Evolutionary conservation across 2,329 filamentous ascomycete genomes (phyloP), one percentile per base, ranked within the genome.

Genomic region (Acrocalymma vagum): DNA sequence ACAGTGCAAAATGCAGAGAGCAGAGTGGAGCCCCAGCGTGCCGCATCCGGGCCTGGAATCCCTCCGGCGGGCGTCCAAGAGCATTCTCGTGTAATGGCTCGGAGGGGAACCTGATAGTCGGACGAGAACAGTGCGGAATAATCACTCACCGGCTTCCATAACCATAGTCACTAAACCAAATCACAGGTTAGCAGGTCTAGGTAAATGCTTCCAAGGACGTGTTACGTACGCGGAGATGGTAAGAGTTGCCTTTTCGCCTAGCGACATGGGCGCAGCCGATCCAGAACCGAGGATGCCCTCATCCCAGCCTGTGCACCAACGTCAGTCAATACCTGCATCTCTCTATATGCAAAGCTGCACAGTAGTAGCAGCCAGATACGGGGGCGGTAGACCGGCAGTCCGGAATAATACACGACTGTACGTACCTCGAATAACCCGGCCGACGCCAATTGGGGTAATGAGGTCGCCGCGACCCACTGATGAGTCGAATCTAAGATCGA

Each of bases 231-330:
- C 79, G 51, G 85, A 81, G 67, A 97, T 96, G 56, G 85, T 87
- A 53, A 99, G 79, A 35, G 83, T 88, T 38, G 90, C 86, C 78
- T 89, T 93, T 81, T 97, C 93, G 69, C 93, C 92, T 44, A 95
- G 78, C 67, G 86, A 86, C 93, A 99, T 96, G 66, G 83, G 78
- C 25, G 44, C 37, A 33, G 32, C 45, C n/a, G 33, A 45, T 28
- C 56, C 58, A 17, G 59, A 63, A 40, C 58, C 68, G 34, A 77
- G 55, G 37, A 97, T 91, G 55, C 87, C 92, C 74, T 96, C 73
- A 53, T 79, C 76, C 76, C 76, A 78, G 46, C 76, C 74, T 77
- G 49, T 38, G 38, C 37, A 53, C 45, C 29, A 33, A 37, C 16
- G 45, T 64, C 39, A 64, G 58, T 53, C 27, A 29, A 50, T 35